These are phyloP conservation scores for Populus hybrid DNA, from an alignment of 441 rosid species.

Conservation along the genomic window DNA sequence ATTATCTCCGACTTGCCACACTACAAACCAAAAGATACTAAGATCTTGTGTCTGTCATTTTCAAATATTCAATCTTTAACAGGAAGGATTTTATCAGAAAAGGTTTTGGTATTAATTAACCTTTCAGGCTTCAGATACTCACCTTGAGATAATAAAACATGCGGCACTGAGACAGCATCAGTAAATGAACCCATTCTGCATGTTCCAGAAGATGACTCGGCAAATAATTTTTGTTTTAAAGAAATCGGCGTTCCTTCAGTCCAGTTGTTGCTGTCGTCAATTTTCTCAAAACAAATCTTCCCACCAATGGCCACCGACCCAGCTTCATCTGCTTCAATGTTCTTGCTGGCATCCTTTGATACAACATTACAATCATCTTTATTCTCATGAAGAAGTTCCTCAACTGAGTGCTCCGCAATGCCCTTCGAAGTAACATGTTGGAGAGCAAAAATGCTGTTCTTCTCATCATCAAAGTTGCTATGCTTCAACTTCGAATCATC, in stretches of 20 bases:
- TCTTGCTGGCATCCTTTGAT: not conserved
- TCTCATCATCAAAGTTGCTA: constrained; percentile 6
- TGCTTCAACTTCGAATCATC: constrained; percentile 2
- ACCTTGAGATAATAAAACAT: constrained; percentile 1
- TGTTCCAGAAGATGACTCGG: not conserved
- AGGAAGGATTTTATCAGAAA: not conserved
- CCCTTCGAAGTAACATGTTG: not conserved
- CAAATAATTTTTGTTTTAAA: not conserved
- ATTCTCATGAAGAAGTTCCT: not conserved
- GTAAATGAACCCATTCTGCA: not conserved
- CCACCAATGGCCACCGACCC: not conserved
- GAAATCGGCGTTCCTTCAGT: not conserved
- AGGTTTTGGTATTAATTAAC: not conserved
- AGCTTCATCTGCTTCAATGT: not conserved
- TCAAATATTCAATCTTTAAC: not conserved
- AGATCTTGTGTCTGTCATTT: not conserved
- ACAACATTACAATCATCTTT: not conserved
- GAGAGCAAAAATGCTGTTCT: not conserved
- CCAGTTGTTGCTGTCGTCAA: not conserved
- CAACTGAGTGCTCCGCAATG: not conserved
- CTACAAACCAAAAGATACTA: not conserved
- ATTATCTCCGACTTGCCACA: not conserved
- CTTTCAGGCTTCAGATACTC: not conserved
- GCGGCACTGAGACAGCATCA: not conserved
- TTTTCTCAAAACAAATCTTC: not conserved